Base-by-base conservation (phyloP, 2,329 filamentous ascomycete genomes). In the Cordyceps fumosorosea region DNA sequence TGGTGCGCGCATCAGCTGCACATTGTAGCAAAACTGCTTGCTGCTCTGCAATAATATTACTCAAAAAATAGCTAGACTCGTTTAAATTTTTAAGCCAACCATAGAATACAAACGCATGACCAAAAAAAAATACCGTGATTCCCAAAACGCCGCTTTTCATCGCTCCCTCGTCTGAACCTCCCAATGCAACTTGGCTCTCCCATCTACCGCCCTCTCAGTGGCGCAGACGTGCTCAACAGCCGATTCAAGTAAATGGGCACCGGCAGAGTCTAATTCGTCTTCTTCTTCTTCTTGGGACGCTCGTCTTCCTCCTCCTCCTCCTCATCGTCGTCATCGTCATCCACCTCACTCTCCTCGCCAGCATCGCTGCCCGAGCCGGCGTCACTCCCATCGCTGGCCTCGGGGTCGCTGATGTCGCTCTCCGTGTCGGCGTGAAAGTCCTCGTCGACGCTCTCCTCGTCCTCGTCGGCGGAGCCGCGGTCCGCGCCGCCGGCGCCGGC, bases 391-490 rank as follows among this genome's bases (percentile, higher is more conserved):
- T 85, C 89, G 59, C 90, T 93, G 75, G 99, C 95, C 68, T 86
- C 99, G 73, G 99, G 96, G 76, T 99, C 95, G 0, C 93, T 95
- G 2, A 97, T 93, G 68, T 99, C 95, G 59, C 90, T 96, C 66
- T 99, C 95, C 16, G 89, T 93, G 65, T 96, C 91, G 6, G 89
- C 90, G 68, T 89, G 85, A 81, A 99, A 99, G 77, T 99, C 95
- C 74, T 99, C 95, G 69, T 99, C 95, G 10, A 93, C 87, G 64
- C 89, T 93, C 79, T 98, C 93, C 72, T 93, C 90, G 70, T 99
- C 95, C 75, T 99, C 95, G 72, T 98, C 95, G 3, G 93, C 95
- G 32, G 90, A 95, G 66, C 95, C 93, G 63, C 93, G 88, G 74
- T 95, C 91, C 2, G 88, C 84, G 66, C 40, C 18, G 16, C 14